Conservation (phyloP, 164 flowering plant species). For the Cinnamomum chago region DNA sequence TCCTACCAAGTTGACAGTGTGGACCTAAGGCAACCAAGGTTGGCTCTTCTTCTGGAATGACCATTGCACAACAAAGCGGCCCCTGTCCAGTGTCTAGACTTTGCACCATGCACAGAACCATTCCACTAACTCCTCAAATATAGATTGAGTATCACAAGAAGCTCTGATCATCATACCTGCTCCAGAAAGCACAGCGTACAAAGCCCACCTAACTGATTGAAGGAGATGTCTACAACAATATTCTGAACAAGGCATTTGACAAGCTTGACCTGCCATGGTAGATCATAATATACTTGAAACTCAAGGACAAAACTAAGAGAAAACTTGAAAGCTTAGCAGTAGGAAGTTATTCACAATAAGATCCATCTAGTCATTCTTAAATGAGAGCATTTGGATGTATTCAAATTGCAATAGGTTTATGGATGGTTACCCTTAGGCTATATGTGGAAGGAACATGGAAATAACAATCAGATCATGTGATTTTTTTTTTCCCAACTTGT, state of each 20-base stretch:
- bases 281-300: not conserved
- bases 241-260: conserved; percentile 69
- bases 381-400: too few species aligned
- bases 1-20: not conserved
- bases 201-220: conserved; percentile 78
- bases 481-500: too few species aligned
- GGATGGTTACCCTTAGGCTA: too few species aligned
- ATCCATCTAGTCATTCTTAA: not conserved
- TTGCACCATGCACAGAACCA: too few species aligned
- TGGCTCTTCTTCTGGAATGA: not conserved
- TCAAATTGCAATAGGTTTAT: too few species aligned
- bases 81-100: not conserved
- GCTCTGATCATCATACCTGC: conserved; percentile 33
- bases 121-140: too few species aligned
- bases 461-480: too few species aligned
- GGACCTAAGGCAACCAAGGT: not conserved
- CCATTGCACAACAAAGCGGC: not conserved
- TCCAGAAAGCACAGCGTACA: conserved; percentile 72
- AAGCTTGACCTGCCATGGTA: conserved; percentile 65
- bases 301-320: not conserved
- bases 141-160: not conserved
- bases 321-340: not conserved
- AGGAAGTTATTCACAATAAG: not conserved
- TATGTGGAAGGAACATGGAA: too few species aligned
- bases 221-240: conserved; percentile 66